Evolutionary conservation across 441 rosid genomes (phyloP).

Genomic region (Syzygium syzygioides): DNA sequence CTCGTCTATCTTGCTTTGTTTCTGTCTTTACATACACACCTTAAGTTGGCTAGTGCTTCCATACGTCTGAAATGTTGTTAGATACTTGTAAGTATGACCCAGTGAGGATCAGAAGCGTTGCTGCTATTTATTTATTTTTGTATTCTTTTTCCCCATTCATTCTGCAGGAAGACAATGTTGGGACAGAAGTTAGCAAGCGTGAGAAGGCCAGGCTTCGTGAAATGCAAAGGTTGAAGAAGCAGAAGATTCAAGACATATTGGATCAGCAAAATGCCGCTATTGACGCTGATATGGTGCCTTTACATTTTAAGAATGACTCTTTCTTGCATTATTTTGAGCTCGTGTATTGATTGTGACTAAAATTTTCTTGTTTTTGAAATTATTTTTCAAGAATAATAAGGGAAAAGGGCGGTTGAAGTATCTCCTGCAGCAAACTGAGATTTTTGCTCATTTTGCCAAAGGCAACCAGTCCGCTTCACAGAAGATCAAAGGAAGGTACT

Average conservation of each 20-base stretch:
- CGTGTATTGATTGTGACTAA: neutral
- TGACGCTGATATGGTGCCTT: conserved; percentile 84
- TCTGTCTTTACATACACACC: neutral
- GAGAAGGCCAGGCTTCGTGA: conserved; percentile 84
- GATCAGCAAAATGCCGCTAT: conserved; percentile 91
- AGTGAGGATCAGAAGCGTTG: neutral
- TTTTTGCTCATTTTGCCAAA: conserved; percentile 97
- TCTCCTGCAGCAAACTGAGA: conserved; percentile 94
- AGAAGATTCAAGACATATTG: conserved; percentile 88
- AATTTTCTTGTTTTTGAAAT: conserved; percentile 4
- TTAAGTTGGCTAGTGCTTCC: neutral
- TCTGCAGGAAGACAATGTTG: conserved; percentile 45
- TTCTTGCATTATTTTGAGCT: neutral
- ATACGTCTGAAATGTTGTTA: neutral
- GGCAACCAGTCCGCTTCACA: conserved; percentile 65
- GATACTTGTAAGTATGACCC: neutral
- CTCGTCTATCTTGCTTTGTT: neutral
- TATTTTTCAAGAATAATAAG: conserved; percentile 57
- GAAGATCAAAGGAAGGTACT: conserved; percentile 83
- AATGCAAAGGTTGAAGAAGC: conserved; percentile 83
- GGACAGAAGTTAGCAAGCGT: conserved; percentile 62
- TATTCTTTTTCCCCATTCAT: neutral
- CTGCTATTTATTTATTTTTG: neutral
- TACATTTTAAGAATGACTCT: neutral
- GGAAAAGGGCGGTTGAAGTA: conserved; percentile 93